Percentiles rank a stretch among this genome's conserved stretches.
phyloP scores from a whole-genome alignment of 2,329 filamentous ascomycete genomes.

The Diplodia mutila region DNA sequence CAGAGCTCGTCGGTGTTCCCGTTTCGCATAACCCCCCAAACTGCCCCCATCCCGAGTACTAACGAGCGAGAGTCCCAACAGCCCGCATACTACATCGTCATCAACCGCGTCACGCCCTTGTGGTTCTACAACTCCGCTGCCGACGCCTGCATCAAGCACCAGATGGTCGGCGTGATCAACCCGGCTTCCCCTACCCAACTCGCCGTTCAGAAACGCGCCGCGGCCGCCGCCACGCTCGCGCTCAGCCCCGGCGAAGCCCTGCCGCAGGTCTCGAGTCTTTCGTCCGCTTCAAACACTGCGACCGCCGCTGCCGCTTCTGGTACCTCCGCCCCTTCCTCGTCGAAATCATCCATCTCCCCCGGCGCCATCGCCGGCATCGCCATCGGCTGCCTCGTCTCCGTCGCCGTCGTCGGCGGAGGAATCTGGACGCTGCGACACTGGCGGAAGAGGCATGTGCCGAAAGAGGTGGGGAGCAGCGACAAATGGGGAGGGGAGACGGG shows the following conservation, averaged over 20 bases:
- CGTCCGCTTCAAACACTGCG: conserved; percentile 25
- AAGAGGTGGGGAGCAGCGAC: no score
- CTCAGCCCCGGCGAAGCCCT: conserved; percentile 42
- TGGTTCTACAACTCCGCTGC: conserved; percentile 57
- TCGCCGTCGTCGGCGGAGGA: conserved; percentile 32
- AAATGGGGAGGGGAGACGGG: neutral
- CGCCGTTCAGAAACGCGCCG: conserved; percentile 33
- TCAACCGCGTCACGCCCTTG: conserved; percentile 41
- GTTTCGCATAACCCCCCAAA: no score
- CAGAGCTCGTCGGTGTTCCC: neutral
- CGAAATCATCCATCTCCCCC: conserved; percentile 26
- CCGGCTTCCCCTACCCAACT: conserved; percentile 40
- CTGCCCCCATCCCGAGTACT: no score
- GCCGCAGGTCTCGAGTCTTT: conserved; percentile 31
- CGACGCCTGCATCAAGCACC: conserved; percentile 64
- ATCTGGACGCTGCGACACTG: conserved; percentile 37
- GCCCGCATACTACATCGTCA: conserved; percentile 28
- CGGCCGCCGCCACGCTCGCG: conserved; percentile 35
- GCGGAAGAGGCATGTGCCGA: neutral
- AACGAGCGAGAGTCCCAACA: neutral
- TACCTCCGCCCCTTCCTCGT: neutral
- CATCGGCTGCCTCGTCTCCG: conserved; percentile 53
- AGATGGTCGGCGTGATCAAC: conserved; percentile 80
- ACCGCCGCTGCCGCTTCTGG: conserved; percentile 21
- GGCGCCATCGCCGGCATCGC: conserved; percentile 57